These are phyloP conservation scores for Plasmodium yoelii DNA, from an alignment of 169 alveolate species.

Conservation along the genomic window DNA sequence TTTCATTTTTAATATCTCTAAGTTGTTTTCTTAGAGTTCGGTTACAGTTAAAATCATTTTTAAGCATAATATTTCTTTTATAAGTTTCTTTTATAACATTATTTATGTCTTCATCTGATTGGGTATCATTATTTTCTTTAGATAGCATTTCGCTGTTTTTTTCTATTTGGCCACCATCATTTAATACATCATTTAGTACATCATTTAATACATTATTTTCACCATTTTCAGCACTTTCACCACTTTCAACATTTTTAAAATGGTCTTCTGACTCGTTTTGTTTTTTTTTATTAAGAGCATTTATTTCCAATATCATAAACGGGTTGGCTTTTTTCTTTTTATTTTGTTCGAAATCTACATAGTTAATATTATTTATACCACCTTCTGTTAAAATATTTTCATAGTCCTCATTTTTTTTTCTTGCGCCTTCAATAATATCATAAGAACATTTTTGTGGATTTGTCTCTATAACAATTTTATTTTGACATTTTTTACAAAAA, in stretches of 20 bases:
- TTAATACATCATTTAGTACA: no score
- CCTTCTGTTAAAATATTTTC: conserved; percentile 49
- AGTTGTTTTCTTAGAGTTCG: conserved; percentile 42
- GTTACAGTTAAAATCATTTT: conserved; percentile 42
- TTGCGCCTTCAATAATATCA: conserved; percentile 83
- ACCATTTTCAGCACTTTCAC: no score
- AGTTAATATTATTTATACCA: conserved; percentile 42
- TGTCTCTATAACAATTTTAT: conserved; percentile 82
- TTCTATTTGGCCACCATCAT: not conserved
- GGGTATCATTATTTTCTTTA: not conserved
- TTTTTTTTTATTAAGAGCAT: conserved; percentile 27
- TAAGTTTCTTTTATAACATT: conserved; percentile 47
- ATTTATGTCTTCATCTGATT: conserved; percentile 32
- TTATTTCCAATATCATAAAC: conserved; percentile 39
- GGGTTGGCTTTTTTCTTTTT: conserved; percentile 55
- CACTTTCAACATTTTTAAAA: no score
- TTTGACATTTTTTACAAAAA: conserved; percentile 84
- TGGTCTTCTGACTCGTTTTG: not conserved
- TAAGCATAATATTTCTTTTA: conserved; percentile 19
- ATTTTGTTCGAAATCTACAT: conserved; percentile 35
- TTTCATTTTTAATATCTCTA: conserved; percentile 33
- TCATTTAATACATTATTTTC: no score
- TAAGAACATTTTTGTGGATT: conserved; percentile 88
- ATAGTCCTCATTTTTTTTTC: conserved; percentile 81
- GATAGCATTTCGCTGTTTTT: no score